Percentiles rank a stretch among this genome's conserved stretches.
Evolutionary conservation across 2,329 filamentous ascomycete genomes (phyloP).

Genomic region (Sporothrix inflata): DNA sequence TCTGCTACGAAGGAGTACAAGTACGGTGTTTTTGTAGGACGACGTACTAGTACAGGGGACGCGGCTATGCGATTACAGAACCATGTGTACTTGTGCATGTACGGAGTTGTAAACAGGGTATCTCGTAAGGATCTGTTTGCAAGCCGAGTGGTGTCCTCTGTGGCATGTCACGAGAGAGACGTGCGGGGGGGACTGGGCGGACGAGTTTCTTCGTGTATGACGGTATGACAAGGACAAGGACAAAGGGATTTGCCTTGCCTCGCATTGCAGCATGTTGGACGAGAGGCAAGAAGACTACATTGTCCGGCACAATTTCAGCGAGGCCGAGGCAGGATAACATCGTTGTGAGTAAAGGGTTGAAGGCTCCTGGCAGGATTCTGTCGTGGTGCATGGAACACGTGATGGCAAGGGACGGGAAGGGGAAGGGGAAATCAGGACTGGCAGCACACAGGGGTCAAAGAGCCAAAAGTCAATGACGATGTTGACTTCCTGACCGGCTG

Average conservation of each 20-base stretch:
- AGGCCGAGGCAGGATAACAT: background rate
- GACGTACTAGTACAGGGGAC: background rate
- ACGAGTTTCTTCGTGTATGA: background rate
- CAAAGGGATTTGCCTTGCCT: background rate
- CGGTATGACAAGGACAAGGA: background rate
- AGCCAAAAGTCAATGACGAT: slow-evolving; percentile 10
- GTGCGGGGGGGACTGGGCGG: background rate
- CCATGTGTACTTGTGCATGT: background rate
- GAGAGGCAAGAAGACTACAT: background rate
- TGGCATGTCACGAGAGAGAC: background rate
- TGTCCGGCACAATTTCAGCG: background rate
- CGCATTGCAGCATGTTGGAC: background rate
- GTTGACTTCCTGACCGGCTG: slow-evolving; percentile 6
- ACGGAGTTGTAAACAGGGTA: background rate
- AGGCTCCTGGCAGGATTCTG: slow-evolving; percentile 1
- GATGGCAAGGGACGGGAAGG: slow-evolving; percentile 11
- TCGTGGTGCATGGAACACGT: background rate
- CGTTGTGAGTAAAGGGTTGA: background rate
- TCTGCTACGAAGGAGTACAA: background rate
- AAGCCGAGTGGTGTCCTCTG: background rate
- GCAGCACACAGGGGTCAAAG: background rate
- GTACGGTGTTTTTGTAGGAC: background rate
- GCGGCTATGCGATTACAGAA: background rate
- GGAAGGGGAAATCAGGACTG: background rate
- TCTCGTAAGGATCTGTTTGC: background rate